Evolutionary conservation across 768 basidiomycete species (phyloP).

Genomic region (Naganishia vaughanmartiniae): DNA sequence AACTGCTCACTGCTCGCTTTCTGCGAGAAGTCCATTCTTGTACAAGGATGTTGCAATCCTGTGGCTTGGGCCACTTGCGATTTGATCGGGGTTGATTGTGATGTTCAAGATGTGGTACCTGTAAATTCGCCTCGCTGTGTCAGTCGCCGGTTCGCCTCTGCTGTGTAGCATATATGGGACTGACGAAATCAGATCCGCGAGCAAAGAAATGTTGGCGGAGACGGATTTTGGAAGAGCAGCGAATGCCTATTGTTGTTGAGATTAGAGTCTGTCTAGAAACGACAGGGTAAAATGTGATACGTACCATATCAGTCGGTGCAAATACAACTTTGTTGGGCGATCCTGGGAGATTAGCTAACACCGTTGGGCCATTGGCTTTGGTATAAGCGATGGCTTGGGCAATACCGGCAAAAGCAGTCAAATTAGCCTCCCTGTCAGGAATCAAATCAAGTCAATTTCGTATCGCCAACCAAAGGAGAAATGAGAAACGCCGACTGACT

Average conservation of each 20-base stretch:
- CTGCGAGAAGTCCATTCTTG: conserved; percentile 40
- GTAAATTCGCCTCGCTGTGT: background rate
- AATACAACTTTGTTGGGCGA: conserved; percentile 41
- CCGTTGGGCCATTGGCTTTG: conserved; percentile 52
- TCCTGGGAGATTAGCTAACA: conserved; percentile 53
- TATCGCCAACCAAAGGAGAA: background rate
- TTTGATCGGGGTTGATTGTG: conserved; percentile 55
- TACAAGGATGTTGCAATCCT: conserved; percentile 68
- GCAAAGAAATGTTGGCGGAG: conserved; percentile 48
- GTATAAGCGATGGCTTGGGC: conserved; percentile 56
- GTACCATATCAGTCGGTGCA: conserved; percentile 37
- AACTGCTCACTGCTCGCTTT: conserved; percentile 16
- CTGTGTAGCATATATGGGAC: background rate
- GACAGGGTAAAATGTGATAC: background rate
- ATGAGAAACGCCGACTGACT: conserved; percentile 34
- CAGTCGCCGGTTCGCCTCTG: too few relatives aligned
- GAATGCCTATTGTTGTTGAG: conserved; percentile 51
- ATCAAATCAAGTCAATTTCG: background rate
- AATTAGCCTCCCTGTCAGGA: conserved; percentile 31
- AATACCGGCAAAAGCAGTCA: conserved; percentile 52
- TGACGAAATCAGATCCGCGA: conserved; percentile 58
- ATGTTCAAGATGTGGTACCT: conserved; percentile 62
- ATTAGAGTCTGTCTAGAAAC: too few relatives aligned
- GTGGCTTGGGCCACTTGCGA: conserved; percentile 58
- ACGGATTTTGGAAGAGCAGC: conserved; percentile 50